These are phyloP conservation scores for Pleurotus cornucopiae DNA, from an alignment of 768 basidiomycete species.

Conservation along the genomic window DNA sequence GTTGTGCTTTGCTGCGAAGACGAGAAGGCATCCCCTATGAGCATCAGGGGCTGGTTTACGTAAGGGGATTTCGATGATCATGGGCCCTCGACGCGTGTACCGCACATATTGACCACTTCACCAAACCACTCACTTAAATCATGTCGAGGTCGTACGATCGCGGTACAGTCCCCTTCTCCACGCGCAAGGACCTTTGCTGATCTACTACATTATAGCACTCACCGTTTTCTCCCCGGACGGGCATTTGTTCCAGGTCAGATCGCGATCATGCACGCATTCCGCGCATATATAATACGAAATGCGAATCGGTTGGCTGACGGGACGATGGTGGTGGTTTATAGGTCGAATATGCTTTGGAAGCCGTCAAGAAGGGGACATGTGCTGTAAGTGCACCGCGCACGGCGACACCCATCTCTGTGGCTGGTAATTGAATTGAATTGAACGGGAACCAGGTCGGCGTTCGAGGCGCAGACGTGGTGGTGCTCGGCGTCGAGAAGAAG, in stretches of 20 bases:
- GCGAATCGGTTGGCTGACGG: background rate
- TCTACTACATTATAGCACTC: slow-evolving; percentile 55
- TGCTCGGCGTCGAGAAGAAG: slow-evolving; percentile 99
- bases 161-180: slow-evolving; percentile 44
- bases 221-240: slow-evolving; percentile 99
- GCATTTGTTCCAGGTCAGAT: slow-evolving; percentile 88
- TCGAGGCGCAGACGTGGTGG: slow-evolving; percentile 89
- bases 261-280: background rate
- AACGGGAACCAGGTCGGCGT: slow-evolving; percentile 74
- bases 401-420: background rate
- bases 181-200: background rate
- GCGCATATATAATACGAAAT: background rate
- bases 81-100: slow-evolving; percentile 47
- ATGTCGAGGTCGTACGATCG: slow-evolving; percentile 98
- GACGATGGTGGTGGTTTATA: slow-evolving; percentile 26
- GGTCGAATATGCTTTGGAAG: slow-evolving; percentile 99
- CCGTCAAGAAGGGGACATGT: slow-evolving; percentile 95
- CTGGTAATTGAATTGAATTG: slow-evolving; percentile 8
- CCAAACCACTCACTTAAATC: slow-evolving; percentile 13
- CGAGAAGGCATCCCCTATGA: no score
- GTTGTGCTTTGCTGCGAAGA: no score
- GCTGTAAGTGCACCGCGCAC: slow-evolving; percentile 52
- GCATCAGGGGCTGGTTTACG: slow-evolving; percentile 8
- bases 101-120: slow-evolving; percentile 16
- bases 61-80: background rate